Conservation (phyloP, 2,329 filamentous ascomycete genomes). For the Pyricularia sp. region DNA sequence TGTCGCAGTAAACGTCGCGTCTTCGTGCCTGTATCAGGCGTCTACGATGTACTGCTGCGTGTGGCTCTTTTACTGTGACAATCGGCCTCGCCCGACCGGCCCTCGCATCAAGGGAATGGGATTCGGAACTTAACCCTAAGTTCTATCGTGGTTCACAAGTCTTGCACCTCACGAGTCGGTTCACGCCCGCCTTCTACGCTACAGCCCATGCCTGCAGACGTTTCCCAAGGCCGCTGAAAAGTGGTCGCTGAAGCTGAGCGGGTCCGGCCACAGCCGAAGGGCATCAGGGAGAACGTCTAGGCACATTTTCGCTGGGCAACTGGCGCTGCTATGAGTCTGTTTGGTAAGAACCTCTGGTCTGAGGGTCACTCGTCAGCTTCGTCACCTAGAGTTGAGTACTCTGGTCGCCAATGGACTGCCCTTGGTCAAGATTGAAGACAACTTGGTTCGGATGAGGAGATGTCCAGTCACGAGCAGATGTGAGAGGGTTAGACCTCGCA, state of each 20-base stretch:
- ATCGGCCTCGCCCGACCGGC: constrained; percentile 25
- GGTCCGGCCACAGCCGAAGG: constrained; percentile 29
- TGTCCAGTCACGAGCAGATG: not conserved
- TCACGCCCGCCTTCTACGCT: constrained; percentile 32
- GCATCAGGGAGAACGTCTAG: constrained; percentile 40
- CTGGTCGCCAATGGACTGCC: constrained; percentile 26
- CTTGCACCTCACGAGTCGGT: constrained; percentile 57
- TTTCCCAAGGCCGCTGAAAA: constrained; percentile 35
- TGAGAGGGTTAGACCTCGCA: not conserved
- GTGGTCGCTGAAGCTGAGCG: constrained; percentile 23
- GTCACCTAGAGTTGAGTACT: constrained; percentile 49
- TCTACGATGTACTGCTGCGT: constrained; percentile 32
- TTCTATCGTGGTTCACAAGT: constrained; percentile 46
- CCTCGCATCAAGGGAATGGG: constrained; percentile 41
- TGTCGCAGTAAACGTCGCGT: constrained; percentile 36
- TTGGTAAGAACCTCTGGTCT: constrained; percentile 58
- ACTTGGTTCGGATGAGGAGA: constrained; percentile 8
- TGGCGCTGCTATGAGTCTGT: constrained; percentile 51
- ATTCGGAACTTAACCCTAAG: constrained; percentile 98
- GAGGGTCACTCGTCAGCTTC: constrained; percentile 63
- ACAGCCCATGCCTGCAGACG: constrained; percentile 4
- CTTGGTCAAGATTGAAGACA: constrained; percentile 14
- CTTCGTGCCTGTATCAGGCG: constrained; percentile 49
- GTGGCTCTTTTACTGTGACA: constrained; percentile 25
- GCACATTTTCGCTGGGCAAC: constrained; percentile 31